phyloP scores from a whole-genome alignment of 176 grass and related monocot genomes.

The Pharus latifolius region DNA sequence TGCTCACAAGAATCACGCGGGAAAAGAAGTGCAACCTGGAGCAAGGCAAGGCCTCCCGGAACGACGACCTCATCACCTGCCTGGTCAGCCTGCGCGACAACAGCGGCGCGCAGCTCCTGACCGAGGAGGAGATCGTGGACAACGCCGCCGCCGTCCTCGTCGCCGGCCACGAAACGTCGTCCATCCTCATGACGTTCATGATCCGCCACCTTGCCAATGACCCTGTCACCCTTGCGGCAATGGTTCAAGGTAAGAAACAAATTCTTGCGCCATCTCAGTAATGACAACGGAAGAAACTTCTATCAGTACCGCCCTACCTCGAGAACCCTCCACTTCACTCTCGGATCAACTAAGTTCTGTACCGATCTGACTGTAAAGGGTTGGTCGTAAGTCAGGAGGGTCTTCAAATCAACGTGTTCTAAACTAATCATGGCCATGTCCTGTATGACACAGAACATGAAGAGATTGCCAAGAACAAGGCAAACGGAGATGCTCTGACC shows the following conservation, averaged over 20 bases:
- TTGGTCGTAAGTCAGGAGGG: no score
- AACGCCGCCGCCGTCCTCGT: slow-evolving; percentile 23
- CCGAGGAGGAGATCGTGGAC: slow-evolving; percentile 47
- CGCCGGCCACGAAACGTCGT: slow-evolving; percentile 34
- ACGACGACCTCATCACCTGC: slow-evolving; percentile 32
- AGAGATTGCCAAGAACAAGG: slow-evolving; percentile 21
- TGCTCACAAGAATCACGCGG: not conserved
- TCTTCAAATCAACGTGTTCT: no score
- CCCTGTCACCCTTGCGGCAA: slow-evolving; percentile 2
- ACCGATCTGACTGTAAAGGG: no score
- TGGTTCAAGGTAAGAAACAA: slow-evolving; percentile 14
- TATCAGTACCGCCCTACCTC: no score
- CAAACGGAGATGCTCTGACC: slow-evolving; percentile 11
- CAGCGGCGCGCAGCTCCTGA: not conserved
- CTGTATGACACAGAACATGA: slow-evolving; percentile 14
- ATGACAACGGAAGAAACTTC: no score
- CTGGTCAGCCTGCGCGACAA: slow-evolving; percentile 2
- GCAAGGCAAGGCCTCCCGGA: not conserved
- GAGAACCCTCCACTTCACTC: no score
- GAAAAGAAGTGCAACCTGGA: slow-evolving; percentile 9
- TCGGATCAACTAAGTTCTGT: no score
- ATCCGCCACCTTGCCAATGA: slow-evolving; percentile 42
- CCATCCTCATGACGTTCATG: slow-evolving; percentile 51
- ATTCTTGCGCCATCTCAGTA: not conserved
- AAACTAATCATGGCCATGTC: not conserved